These are phyloP conservation scores for Sporothrix schenckii DNA, from an alignment of 2,329 filamentous ascomycete species.

Conservation along the genomic window DNA sequence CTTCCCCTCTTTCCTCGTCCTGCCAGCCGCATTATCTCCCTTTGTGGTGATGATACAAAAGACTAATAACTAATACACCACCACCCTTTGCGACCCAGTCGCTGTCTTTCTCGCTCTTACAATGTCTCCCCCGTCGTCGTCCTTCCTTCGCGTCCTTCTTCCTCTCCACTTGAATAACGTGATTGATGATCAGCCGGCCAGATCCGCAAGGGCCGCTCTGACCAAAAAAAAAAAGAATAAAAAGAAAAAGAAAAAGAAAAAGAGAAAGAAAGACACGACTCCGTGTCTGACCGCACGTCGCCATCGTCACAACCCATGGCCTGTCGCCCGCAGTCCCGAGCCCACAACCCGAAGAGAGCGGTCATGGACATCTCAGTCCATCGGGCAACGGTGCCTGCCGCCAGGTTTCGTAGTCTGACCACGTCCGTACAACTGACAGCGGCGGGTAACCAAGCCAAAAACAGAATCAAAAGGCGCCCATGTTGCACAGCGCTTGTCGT, in stretches of 20 bases:
- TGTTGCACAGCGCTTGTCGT: neutral
- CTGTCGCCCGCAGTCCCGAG: neutral
- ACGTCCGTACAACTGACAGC: neutral
- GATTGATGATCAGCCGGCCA: constrained; percentile 29
- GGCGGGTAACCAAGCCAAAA: constrained; percentile 8
- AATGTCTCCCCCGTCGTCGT: neutral
- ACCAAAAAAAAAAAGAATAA: neutral
- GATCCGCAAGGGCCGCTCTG: constrained; percentile 22
- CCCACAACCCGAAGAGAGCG: too few relatives aligned
- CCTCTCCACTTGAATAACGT: constrained; percentile 11
- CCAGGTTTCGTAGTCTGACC: neutral
- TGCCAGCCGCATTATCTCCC: neutral
- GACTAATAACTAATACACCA: too few relatives aligned
- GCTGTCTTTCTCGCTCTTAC: neutral
- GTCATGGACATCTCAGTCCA: too few relatives aligned
- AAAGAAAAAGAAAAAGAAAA: neutral
- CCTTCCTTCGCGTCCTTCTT: neutral
- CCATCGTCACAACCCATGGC: neutral
- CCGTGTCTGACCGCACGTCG: neutral
- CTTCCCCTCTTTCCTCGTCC: neutral
- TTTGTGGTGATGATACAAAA: constrained; percentile 3
- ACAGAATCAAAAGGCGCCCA: constrained; percentile 12
- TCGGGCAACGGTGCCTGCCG: neutral
- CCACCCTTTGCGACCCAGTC: neutral
- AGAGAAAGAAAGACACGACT: neutral